phyloP scores from a whole-genome alignment of 257 asterid genomes.

The Ballota nigra region DNA sequence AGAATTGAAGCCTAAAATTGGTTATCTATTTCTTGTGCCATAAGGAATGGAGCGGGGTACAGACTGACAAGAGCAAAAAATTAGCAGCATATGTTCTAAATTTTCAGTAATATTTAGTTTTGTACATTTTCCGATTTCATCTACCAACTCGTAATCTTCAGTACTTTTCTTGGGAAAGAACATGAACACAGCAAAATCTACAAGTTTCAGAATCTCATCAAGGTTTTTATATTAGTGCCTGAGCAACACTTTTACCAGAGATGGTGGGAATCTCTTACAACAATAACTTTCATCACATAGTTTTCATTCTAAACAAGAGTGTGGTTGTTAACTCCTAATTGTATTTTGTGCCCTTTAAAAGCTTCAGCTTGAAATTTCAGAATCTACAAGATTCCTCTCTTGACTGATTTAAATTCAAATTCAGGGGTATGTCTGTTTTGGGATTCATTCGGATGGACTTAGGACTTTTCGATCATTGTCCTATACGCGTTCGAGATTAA shows the following conservation, averaged over 20 bases:
- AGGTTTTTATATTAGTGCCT: not conserved
- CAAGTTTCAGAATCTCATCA: slow-evolving; percentile 12
- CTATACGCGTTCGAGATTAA: too few relatives aligned
- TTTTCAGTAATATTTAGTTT: not conserved
- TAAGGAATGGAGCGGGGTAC: not conserved
- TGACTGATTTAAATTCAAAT: not conserved
- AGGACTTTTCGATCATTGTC: too few relatives aligned
- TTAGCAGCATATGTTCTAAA: not conserved
- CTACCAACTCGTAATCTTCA: not conserved
- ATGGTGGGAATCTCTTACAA: slow-evolving; percentile 10
- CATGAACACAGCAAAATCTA: slow-evolving; percentile 1
- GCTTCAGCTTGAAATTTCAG: slow-evolving; percentile 4
- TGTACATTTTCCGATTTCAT: not conserved
- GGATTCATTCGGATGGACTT: too few relatives aligned
- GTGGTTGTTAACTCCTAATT: not conserved
- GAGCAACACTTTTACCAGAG: not conserved
- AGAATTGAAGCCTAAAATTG: slow-evolving; percentile 5
- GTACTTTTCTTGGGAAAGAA: not conserved
- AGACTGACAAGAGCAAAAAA: not conserved
- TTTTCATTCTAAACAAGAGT: not conserved
- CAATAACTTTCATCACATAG: not conserved
- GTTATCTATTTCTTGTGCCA: not conserved
- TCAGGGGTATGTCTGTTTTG: too few relatives aligned
- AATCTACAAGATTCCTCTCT: not conserved
- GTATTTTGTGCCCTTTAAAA: not conserved